Evolutionary conservation across 2,329 filamentous ascomycete species (phyloP), one percentile per base, ranked within the genome.

Genomic region (Alternaria triticimaculans): DNA sequence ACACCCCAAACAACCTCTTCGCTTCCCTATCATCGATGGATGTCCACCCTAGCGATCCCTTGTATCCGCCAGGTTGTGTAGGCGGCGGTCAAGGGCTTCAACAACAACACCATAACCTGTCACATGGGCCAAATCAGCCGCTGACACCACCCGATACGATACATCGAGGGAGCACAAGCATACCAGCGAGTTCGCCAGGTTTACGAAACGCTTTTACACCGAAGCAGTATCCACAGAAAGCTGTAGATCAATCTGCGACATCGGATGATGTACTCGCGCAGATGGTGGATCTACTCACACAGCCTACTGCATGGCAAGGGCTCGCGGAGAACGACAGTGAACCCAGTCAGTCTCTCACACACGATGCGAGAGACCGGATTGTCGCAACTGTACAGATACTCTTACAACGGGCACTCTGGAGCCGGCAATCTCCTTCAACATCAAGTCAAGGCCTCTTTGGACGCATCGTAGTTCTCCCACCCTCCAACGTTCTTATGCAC

Each of bases 381-480:
- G 60, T 62, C 5, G 60, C 60, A 4, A 58, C 55, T 25, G 60
- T 62, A 12, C 60, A 62, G 28, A 3, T 58, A 10, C 26, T 62
- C 14, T 43, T 62, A 6, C 55, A 62, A 25, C 55, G 60, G 11
- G 55, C 60, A 21, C 30, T 62, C 18, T 48, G 53, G 23, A 26
- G 28, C 33, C 46, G 60, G 11, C 12, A 20, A 11, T 46, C 60
- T 5, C 49, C 48, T 48, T 28, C 60, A 43, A 18, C 41, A 15
- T 58, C 26, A 12, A 46, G 28, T 15, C 48, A 58, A 41, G 60
- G 55, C 21, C 48, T 62, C 20, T 62, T 62, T 15, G 60, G 60
- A 41, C 48, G 55, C 48, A 62, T 62, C 15, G 60, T 62, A 28
- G 56, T 49, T 3, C 48, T 62, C 5, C 60, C 60, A 15, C 60